Base-by-base conservation (phyloP, 139 green algal species). In the Chlorella sp. region DNA sequence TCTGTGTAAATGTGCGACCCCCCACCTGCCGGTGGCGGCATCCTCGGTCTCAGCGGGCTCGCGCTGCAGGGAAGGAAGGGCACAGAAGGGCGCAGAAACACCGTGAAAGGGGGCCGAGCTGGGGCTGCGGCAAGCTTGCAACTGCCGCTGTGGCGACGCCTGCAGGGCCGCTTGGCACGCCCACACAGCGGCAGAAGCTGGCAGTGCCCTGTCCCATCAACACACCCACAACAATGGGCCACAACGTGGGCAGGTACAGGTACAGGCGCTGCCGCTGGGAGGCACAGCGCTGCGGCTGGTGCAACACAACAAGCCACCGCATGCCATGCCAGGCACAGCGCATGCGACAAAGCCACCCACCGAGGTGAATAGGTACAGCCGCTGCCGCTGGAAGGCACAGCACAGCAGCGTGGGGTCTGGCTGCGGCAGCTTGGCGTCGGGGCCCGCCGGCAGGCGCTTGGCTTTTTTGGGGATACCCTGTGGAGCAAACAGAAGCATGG, bases 321-420 rank as follows among this genome's bases (percentile, higher is more conserved):
- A 55, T 11, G 7, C 11, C 7, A 7, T 17, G 44, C 7, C 44
- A 55, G 44, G 44, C 44, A 11, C 44, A 55, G 7, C 44, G 44
- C 44, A 55, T 11, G 11, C 7, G 11, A 55, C 44, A 17, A 17
- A 7, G 11, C 7, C 7, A 11, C 15, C 2, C 51, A 60, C 51
- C 51, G 18, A 88, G 34, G 90, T 97, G 88, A 99, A 99, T 25
- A 99, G 76, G 93, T 97, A 99, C 63, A 99, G 85, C 34, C 97
- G 91, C 73, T 97, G 90, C 83, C 95, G 95, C 56, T 94, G 93
- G 89, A 95, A 98, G 0, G 97, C 97, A 38, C 79, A 93, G 34
- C 82, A 90, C 6, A 99, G 34, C 13, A 99, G 76, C 1, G 94
- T 97, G 55, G 97, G 97, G 88, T 99, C 97, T 6, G 84, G 74